Conservation (phyloP, 148 eudicot species). For the Arbutus unedo region DNA sequence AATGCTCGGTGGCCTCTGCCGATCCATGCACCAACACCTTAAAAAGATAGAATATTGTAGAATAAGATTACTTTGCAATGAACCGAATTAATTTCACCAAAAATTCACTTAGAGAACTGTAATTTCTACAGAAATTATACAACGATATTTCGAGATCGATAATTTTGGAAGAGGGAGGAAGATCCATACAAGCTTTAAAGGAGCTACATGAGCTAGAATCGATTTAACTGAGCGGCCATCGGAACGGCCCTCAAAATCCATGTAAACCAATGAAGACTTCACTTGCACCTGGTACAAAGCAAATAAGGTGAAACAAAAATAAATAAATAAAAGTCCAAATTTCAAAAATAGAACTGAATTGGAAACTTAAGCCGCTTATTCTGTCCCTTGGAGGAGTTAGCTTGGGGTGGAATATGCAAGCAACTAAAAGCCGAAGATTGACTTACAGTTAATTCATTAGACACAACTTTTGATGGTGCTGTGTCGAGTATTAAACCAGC, state of each 20-base stretch:
- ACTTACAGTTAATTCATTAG: slow-evolving; percentile 82
- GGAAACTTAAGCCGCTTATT: background rate
- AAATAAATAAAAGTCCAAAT: background rate
- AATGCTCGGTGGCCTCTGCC: slow-evolving; percentile 99
- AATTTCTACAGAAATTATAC: background rate
- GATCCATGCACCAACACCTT: slow-evolving; percentile 98
- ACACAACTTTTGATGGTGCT: slow-evolving; percentile 91
- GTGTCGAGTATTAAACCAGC: slow-evolving; percentile 73
- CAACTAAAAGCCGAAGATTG: slow-evolving; percentile 5
- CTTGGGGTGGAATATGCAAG: background rate
- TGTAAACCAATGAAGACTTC: slow-evolving; percentile 69
- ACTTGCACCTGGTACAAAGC: slow-evolving; percentile 64
- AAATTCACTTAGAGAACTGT: background rate
- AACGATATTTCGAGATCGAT: background rate
- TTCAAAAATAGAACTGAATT: background rate
- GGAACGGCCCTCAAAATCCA: slow-evolving; percentile 96
- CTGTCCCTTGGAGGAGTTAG: background rate
- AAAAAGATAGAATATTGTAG: slow-evolving; percentile 15
- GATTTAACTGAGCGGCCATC: slow-evolving; percentile 93
- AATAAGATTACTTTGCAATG: background rate
- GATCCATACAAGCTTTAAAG: slow-evolving; percentile 80
- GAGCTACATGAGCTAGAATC: slow-evolving; percentile 82
- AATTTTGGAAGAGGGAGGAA: slow-evolving; percentile 1
- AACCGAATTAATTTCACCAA: background rate
- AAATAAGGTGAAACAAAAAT: background rate